These are phyloP conservation scores for Phialophora tarda DNA, from an alignment of 2,329 filamentous ascomycete genomes.

Conservation along the genomic window DNA sequence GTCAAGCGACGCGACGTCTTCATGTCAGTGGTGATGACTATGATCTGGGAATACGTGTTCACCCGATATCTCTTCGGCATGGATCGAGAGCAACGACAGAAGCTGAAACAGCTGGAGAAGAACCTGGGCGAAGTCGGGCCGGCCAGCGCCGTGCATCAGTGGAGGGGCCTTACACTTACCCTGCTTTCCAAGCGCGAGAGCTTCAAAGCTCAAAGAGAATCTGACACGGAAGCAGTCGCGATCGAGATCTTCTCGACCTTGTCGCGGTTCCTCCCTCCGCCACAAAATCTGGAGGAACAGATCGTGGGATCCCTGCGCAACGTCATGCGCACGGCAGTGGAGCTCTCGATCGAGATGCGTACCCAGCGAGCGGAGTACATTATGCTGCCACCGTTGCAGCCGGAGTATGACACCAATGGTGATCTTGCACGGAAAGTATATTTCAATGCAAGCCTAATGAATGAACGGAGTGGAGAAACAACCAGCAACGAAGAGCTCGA, in stretches of 20 bases:
- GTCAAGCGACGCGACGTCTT: slow-evolving; percentile 90
- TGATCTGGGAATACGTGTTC: slow-evolving; percentile 99
- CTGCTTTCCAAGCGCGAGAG: slow-evolving; percentile 78
- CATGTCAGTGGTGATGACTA: slow-evolving; percentile 98
- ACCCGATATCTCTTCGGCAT: slow-evolving; percentile 98
- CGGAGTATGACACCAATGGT: slow-evolving; percentile 91
- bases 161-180: slow-evolving; percentile 93
- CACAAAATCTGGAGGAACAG: slow-evolving; percentile 76
- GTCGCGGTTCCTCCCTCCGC: slow-evolving; percentile 83
- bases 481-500: slow-evolving; percentile 81
- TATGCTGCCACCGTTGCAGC: slow-evolving; percentile 94
- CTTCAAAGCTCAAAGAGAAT: slow-evolving; percentile 82
- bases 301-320: slow-evolving; percentile 83
- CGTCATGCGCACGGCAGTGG: slow-evolving; percentile 86
- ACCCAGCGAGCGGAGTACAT: slow-evolving; percentile 96
- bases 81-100: slow-evolving; percentile 96
- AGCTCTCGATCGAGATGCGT: slow-evolving; percentile 94
- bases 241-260: slow-evolving; percentile 87
- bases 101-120: slow-evolving; percentile 95
- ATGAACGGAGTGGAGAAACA: slow-evolving; percentile 77
- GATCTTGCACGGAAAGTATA: slow-evolving; percentile 84
- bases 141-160: slow-evolving; percentile 86
- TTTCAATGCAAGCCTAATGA: slow-evolving; percentile 95
- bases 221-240: slow-evolving; percentile 94
- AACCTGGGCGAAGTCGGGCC: slow-evolving; percentile 87